Evolutionary conservation across 2,329 filamentous ascomycete species (phyloP).

Genomic region (Colletotrichum abscissum): DNA sequence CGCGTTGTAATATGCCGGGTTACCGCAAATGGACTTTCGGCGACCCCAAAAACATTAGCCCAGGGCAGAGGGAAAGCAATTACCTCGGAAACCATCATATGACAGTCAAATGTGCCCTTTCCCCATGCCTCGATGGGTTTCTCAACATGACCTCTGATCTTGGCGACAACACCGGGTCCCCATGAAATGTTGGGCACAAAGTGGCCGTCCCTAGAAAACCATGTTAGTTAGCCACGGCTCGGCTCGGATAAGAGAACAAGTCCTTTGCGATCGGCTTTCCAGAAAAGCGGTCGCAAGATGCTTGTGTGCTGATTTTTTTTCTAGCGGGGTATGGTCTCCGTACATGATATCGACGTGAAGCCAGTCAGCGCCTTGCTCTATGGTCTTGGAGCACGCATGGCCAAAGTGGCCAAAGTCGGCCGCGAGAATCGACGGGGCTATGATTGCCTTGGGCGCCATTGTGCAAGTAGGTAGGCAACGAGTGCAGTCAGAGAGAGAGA

Average conservation of each 20-base stretch:
- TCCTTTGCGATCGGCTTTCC: not conserved
- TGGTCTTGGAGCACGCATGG: conserved; percentile 86
- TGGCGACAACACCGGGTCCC: conserved; percentile 92
- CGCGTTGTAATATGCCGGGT: not conserved
- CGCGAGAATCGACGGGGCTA: conserved; percentile 97
- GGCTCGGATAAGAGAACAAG: conserved; percentile 1
- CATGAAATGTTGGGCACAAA: conserved; percentile 99
- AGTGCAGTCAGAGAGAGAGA: not conserved
- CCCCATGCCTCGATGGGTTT: conserved; percentile 76
- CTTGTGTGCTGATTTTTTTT: not conserved
- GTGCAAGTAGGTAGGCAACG: not conserved
- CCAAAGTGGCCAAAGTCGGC: conserved; percentile 94
- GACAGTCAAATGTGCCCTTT: conserved; percentile 96
- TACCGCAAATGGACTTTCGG: not conserved
- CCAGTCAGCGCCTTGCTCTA: conserved; percentile 89
- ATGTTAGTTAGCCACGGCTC: not conserved
- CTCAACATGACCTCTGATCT: conserved; percentile 88
- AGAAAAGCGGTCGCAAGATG: conserved; percentile 18
- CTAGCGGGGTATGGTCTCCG: conserved; percentile 34
- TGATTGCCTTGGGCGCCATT: conserved; percentile 93
- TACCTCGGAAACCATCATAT: conserved; percentile 99
- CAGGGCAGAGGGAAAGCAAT: conserved; percentile 34
- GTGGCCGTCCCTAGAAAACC: conserved; percentile 83
- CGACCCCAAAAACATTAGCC: not conserved
- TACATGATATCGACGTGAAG: conserved; percentile 93